Percentiles rank a stretch among this genome's conserved stretches.
phyloP scores from a whole-genome alignment of 2,329 filamentous ascomycete species.

The Curvularia sp. region DNA sequence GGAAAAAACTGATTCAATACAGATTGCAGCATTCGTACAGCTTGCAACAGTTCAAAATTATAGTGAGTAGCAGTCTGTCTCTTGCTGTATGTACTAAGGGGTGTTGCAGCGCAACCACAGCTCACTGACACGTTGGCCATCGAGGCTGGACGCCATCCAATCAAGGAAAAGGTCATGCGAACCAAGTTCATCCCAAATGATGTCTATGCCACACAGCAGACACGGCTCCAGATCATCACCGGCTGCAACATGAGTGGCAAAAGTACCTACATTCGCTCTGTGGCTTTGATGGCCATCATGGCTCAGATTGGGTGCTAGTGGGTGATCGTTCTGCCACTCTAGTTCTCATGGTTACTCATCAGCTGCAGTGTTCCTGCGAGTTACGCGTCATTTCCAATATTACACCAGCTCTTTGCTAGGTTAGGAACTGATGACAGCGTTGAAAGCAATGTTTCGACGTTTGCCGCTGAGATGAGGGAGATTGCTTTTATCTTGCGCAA shows the following conservation, averaged over 20 bases:
- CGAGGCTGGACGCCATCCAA: constrained; percentile 77
- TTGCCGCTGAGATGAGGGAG: constrained; percentile 93
- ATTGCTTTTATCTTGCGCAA: constrained; percentile 92
- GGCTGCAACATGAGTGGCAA: constrained; percentile 98
- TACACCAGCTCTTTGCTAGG: constrained; percentile 84
- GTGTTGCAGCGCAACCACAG: constrained; percentile 65
- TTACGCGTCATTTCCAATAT: constrained; percentile 81
- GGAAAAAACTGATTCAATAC: constrained; percentile 6
- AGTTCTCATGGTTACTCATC: constrained; percentile 14
- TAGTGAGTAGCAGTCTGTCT: constrained; percentile 26
- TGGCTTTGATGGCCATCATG: constrained; percentile 89
- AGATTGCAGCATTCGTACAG: constrained; percentile 57
- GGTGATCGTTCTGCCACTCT: not conserved
- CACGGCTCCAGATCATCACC: constrained; percentile 90
- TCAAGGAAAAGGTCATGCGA: constrained; percentile 74
- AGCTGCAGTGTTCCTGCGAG: constrained; percentile 71
- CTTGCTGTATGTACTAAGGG: constrained; percentile 13
- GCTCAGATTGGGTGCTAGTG: constrained; percentile 86
- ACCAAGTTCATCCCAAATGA: constrained; percentile 85
- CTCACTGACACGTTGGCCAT: constrained; percentile 73
- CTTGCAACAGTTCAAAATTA: constrained; percentile 72
- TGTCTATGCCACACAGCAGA: constrained; percentile 80
- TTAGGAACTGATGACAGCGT: constrained; percentile 87
- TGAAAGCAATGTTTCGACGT: constrained; percentile 90
- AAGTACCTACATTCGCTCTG: constrained; percentile 88